Evolutionary conservation across 1,139 yeast genomes (phyloP).

Genomic region (Scheffersomyces illinoinensis): DNA sequence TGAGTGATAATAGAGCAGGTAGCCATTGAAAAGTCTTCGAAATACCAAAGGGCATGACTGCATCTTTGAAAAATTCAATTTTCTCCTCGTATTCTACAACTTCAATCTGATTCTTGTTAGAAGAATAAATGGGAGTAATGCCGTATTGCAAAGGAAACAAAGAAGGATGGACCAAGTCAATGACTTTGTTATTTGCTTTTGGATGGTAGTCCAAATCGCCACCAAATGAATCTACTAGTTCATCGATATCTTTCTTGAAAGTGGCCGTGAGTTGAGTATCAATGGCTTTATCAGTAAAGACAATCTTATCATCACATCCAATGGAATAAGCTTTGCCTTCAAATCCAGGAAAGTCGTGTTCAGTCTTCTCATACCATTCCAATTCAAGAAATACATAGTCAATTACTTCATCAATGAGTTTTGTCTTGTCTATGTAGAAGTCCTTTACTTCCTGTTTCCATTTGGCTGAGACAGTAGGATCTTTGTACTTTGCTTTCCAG

Average conservation of each 20-base stretch:
- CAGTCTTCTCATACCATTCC: slow-evolving; percentile 26
- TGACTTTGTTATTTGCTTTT: slow-evolving; percentile 32
- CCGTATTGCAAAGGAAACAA: slow-evolving; percentile 40
- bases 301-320: slow-evolving; percentile 21
- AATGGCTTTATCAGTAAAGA: slow-evolving; percentile 15
- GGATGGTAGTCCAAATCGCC: slow-evolving; percentile 38
- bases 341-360: slow-evolving; percentile 10
- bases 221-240: slow-evolving; percentile 14
- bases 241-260: slow-evolving; percentile 11
- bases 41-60: slow-evolving; percentile 18
- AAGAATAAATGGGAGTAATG: slow-evolving; percentile 23
- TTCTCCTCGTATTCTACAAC: slow-evolving; percentile 12
- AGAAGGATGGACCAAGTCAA: slow-evolving; percentile 47
- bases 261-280: slow-evolving; percentile 6
- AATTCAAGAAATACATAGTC: slow-evolving; percentile 28
- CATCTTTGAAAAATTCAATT: slow-evolving; percentile 15
- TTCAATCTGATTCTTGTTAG: slow-evolving; percentile 2
- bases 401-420: slow-evolving; percentile 18
- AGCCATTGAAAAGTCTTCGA: slow-evolving; percentile 35
- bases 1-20: slow-evolving; percentile 21
- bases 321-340: slow-evolving; percentile 7
- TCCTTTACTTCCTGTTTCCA: slow-evolving; percentile 31
- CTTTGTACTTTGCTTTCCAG: slow-evolving; percentile 33
- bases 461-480: slow-evolving; percentile 24
- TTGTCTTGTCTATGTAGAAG: slow-evolving; percentile 15